Conservation (phyloP, 768 basidiomycete species). For the Lentinula raphanica region DNA sequence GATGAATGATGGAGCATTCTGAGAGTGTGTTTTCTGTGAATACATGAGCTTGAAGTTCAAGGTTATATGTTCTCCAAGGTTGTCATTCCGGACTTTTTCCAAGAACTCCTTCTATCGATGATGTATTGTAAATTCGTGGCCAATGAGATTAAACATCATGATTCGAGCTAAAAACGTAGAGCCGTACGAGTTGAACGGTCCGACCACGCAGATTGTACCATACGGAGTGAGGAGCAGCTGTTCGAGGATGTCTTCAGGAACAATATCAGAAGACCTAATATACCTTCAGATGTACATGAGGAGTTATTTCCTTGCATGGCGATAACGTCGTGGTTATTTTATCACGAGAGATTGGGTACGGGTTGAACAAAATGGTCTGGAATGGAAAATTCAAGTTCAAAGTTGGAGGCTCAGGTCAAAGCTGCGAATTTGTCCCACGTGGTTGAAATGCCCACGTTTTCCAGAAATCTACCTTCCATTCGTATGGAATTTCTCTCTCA, state of each 20-base stretch:
- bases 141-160: not conserved
- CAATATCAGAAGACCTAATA: not conserved
- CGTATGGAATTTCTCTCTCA: slow-evolving; percentile 81
- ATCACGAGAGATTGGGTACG: too few relatives aligned
- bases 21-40: not conserved
- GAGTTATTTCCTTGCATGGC: not conserved
- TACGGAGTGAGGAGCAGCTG: not conserved
- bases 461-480: not conserved
- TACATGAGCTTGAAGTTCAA: not conserved
- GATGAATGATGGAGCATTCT: not conserved
- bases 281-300: not conserved
- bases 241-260: not conserved
- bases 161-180: not conserved
- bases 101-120: not conserved
- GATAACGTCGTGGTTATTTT: not conserved
- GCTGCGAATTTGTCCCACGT: not conserved
- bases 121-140: not conserved
- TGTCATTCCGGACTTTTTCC: not conserved
- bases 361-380: too few relatives aligned
- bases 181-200: not conserved
- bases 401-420: too few relatives aligned
- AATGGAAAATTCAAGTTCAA: too few relatives aligned
- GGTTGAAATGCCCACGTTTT: not conserved
- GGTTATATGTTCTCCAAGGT: not conserved
- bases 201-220: not conserved